Base-by-base conservation (phyloP, 1,284 basidiomycete species). In the Leccinum angustisporum region DNA sequence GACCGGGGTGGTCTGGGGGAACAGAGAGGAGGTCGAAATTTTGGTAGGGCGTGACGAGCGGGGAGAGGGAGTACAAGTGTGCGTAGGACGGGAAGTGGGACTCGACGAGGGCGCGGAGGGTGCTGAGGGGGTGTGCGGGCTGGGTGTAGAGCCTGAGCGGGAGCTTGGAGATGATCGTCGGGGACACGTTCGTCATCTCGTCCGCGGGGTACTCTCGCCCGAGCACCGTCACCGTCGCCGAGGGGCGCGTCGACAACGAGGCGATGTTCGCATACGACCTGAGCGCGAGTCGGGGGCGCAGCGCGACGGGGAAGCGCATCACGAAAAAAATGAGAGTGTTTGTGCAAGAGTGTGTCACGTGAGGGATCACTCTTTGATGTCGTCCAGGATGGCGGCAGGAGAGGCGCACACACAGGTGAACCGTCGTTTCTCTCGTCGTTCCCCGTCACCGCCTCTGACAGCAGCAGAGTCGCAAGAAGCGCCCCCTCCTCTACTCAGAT, bases 21-120 rank as follows among this genome's bases (percentile, higher is more conserved):
- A 99, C 98, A 14, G 94, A 95, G 25, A 99, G 87, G 68, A 97
- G 92, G 77, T 98, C 97, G 76, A 99, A 99, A 80, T 99, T 99
- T 76, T 96, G 87, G 70, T 83, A 81, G 2, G 95, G 92, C 1
- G 94, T 88, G 58, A 99, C 97, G 58, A 98, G 81, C 0, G 97
- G 95, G 1, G 94, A 92, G 60, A 90, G 80, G 10, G 91, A 87
- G 27, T 87, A 86, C 61, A 86, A 79, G 72, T 86, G 86, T 25
- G 84, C 76, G 76, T 89, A 94, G 58, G 83, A 77, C 13, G 85
- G 80, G 68, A 94, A 95, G 69, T 97, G 91, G 3, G 83, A 81
- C 78, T 98, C 93, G 69, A 99, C 91, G 67, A 95, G 85, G 11
- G 82, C 74, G 48, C 94, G 91, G 38, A 99, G 87, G 57, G 94